Base-by-base conservation (phyloP, 345 rosid genomes). In the Linum usitatissimum region DNA sequence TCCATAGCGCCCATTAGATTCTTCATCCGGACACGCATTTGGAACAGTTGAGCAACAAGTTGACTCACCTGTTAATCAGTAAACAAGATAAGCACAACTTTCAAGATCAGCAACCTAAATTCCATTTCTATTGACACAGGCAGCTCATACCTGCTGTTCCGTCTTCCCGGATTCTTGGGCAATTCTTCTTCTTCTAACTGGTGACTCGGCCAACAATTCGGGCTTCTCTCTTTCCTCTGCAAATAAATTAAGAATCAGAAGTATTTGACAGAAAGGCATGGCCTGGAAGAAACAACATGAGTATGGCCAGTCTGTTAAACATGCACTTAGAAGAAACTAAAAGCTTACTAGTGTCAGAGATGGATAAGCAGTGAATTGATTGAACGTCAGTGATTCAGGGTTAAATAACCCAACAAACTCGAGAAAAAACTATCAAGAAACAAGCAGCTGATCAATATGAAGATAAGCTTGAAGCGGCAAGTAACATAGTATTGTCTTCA, bases 161-260 rank as follows among this genome's bases (percentile, higher is more conserved):
- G 92, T 87, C 73, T 83, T 87, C 42, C 97, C 94, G 71, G 90
- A 90, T 40, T 77, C 96, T 70, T 86, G 76, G 30, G 97, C 94
- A 31, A 93, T 60, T 76, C 92, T 84, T 84, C 78, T 90, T 64
- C 99, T 84, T 79, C 92, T 81, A 38, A 63, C 64, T 63, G 81
- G 92, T 45, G 96, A 90, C 79, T 90, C 94, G 9, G 97, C 94
- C 73, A 93, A 79, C 75, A 90, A 68, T 75, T 93, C 97, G 15
- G 99, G 99, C 72, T 76, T 79, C 84, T 90, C 94, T 70, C 92
- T 85, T 76, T 91, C 98, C 88, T 88, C 98, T 91, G 77, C 61
- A 55, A 75, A 68, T 23, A 61, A 58, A 68, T 34, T 14, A 53
- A 58, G 42, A 54, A 63, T 40, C 31, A 64, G 56, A 71, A 63